Evolutionary conservation across 2,329 filamentous ascomycete genomes (phyloP).

Genomic region (Coleophoma cylindrospora): DNA sequence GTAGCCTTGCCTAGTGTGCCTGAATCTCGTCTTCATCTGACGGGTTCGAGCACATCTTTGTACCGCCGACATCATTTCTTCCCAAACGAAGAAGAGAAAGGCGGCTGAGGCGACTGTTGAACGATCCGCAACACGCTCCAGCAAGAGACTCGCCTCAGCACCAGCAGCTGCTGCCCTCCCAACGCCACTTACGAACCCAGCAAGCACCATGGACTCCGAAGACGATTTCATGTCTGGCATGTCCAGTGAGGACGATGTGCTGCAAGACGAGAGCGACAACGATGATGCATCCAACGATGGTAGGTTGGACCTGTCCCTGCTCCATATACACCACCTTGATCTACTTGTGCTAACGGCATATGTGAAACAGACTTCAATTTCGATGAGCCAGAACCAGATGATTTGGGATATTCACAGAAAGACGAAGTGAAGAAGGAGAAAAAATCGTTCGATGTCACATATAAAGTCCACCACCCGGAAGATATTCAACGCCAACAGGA

Average conservation of each 20-base stretch:
- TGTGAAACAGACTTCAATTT: constrained; percentile 26
- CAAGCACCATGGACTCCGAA: constrained; percentile 82
- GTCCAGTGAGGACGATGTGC: constrained; percentile 71
- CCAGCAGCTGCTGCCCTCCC: constrained; percentile 39
- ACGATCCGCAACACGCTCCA: constrained; percentile 26
- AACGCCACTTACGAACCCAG: constrained; percentile 49
- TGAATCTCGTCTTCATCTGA: constrained; percentile 18
- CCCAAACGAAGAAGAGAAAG: constrained; percentile 46
- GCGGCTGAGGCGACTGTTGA: constrained; percentile 38
- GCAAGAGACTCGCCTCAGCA: constrained; percentile 30
- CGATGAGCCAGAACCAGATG: constrained; percentile 43
- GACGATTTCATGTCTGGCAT: constrained; percentile 86
- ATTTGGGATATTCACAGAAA: constrained; percentile 46
- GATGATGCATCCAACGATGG: constrained; percentile 51
- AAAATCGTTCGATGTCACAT: constrained; percentile 78
- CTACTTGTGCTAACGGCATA: constrained; percentile 2
- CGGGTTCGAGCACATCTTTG: constrained; percentile 18
- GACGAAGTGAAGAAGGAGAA: constrained; percentile 67
- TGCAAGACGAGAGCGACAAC: constrained; percentile 75
- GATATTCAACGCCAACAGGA: constrained; percentile 86
- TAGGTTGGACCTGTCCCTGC: constrained; percentile 10
- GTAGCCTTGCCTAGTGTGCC: constrained; percentile 19
- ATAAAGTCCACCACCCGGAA: constrained; percentile 70
- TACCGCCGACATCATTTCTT: constrained; percentile 42
- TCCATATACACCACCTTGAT: constrained; percentile 1